Evolutionary conservation across 345 rosid species (phyloP).

Genomic region (Trapa bicornis): DNA sequence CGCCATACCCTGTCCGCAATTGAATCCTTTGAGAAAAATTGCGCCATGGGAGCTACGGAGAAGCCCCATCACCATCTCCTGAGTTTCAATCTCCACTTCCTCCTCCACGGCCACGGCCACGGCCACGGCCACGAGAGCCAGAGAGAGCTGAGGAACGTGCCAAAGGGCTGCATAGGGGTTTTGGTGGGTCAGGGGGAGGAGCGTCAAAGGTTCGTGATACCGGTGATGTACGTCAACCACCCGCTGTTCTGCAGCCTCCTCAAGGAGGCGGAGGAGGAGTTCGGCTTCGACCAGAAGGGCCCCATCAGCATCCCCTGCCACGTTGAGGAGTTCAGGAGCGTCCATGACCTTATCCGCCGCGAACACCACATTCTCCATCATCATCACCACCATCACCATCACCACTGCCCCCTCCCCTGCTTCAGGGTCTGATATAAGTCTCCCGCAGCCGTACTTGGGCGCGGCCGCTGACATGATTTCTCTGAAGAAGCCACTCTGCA

Average conservation of each 20-base stretch:
- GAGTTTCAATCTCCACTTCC: conserved; percentile 29
- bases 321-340: conserved; percentile 54
- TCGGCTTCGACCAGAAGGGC: conserved; percentile 58
- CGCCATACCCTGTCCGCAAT: too few relatives aligned
- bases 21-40: too few relatives aligned
- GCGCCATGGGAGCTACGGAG: conserved; percentile 24
- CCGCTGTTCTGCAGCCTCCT: conserved; percentile 55
- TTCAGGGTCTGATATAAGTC: conserved; percentile 12
- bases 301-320: conserved; percentile 72
- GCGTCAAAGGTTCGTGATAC: conserved; percentile 59
- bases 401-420: conserved; percentile 26
- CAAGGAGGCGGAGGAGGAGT: conserved; percentile 66
- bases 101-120: conserved; percentile 6
- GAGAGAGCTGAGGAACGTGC: conserved; percentile 18
- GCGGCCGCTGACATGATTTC: too few relatives aligned
- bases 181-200: conserved; percentile 64
- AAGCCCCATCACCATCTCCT: conserved; percentile 14
- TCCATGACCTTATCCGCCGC: conserved; percentile 49
- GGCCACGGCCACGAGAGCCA: conserved; percentile 4
- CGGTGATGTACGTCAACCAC: conserved; percentile 66
- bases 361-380: conserved; percentile 6
- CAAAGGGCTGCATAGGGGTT: conserved; percentile 63
- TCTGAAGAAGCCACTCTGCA: too few relatives aligned
- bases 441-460: too few relatives aligned
- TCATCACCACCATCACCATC: too few relatives aligned